Base-by-base conservation (phyloP, 805 yeast species). In the Schizosaccharomyces pombe region DNA sequence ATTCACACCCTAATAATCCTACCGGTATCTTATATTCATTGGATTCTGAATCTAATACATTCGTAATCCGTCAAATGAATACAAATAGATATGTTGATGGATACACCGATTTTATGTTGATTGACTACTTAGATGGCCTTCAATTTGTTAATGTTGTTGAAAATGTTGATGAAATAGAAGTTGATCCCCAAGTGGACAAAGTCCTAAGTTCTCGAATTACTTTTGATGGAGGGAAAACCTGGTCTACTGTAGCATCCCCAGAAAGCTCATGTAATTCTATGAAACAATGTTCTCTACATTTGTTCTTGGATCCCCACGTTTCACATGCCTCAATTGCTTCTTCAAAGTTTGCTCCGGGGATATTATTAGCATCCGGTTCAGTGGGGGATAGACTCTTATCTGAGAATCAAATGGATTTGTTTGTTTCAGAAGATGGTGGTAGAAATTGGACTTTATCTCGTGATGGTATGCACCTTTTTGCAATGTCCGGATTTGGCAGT, bases 401-500 rank as follows among this genome's bases (percentile, higher is more conserved):
- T 31, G 64, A 62, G 51, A 65, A 60, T 2, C 60, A 65, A 14
- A 62, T 70, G 47, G 67, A 67, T 53, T 77, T 91, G 1, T 85
- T 70, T 62, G 62, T 83, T 5, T 81, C 94, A 0, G 68, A 80
- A 56, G 85, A 85, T 67, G 86, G 84, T 28, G 94, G 95, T 29
- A 61, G 70, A n/a, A 68, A 80, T 0, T 85, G 94, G 94, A 65
- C 66, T 29, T 63, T 68, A 55, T 74, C 78, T 1, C 60, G 77
- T 12, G 75, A 76, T 28, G 73, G 70, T 47, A 75, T 83, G 2
- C 70, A 75, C 39, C 57, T 70, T 2, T 76, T 75, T 57, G 72
- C 78, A 1, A 78, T 77, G 67, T 94, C 89, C 52, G 93, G 85
- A 64, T 76, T 75, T 56, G 95, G 94, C 33, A 82, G 84, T 61